Percentiles rank a stretch among this genome's conserved stretches.
These are phyloP conservation scores for Fusarium xylarioides DNA, from an alignment of 2,329 filamentous ascomycete species.

Conservation along the genomic window DNA sequence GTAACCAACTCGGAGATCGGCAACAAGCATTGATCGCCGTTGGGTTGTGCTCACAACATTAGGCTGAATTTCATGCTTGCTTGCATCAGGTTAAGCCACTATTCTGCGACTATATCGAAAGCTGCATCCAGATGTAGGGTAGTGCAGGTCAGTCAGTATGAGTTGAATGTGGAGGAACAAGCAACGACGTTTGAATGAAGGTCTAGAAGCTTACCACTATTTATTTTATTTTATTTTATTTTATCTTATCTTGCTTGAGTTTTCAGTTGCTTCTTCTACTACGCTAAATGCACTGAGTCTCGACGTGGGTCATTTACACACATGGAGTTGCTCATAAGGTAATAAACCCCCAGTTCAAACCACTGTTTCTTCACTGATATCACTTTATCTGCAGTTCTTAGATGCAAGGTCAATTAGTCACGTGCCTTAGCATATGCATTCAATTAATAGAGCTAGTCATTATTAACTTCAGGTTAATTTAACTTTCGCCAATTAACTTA, in stretches of 20 bases:
- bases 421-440: no score
- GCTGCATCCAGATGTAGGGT: constrained; percentile 4
- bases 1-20: constrained; percentile 18
- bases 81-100: neutral
- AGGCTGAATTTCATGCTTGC: constrained; percentile 2
- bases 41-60: constrained; percentile 3
- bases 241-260: neutral
- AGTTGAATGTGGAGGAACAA: neutral
- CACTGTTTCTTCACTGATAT: no score
- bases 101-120: neutral
- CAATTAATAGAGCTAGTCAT: no score
- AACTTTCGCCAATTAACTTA: no score
- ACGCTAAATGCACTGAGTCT: neutral
- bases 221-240: neutral
- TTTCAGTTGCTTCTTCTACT: neutral
- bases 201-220: neutral
- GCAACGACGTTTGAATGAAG: neutral
- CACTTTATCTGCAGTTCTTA: no score
- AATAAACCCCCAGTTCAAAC: no score
- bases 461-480: no score
- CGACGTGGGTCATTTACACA: neutral
- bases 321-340: neutral
- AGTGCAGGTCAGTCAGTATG: neutral
- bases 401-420: no score
- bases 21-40: constrained; percentile 12